Evolutionary conservation across 257 asterid species (phyloP).

Genomic region (Solanum stenotomum): DNA sequence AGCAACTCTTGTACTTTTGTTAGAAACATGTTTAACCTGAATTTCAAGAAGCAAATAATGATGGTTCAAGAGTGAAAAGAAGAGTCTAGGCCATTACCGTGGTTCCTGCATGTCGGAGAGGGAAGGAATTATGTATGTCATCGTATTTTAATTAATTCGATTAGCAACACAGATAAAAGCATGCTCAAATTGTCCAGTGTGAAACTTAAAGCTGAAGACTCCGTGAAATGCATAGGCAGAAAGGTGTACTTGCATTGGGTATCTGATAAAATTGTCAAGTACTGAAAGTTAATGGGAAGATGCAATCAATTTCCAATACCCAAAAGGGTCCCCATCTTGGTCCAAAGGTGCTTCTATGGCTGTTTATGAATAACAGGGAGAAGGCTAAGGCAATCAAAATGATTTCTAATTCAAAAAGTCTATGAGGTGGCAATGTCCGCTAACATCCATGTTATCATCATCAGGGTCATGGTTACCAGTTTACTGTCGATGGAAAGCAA

Average conservation of each 20-base stretch:
- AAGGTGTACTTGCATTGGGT: background rate
- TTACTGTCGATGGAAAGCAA: slow-evolving; percentile 47
- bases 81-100: background rate
- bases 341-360: background rate
- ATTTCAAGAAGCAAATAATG: background rate
- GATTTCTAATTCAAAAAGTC: background rate
- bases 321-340: background rate
- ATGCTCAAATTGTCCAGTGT: background rate
- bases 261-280: background rate
- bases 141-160: background rate
- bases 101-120: background rate
- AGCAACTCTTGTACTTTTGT: background rate
- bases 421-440: background rate
- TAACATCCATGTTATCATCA: background rate
- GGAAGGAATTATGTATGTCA: background rate
- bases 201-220: background rate
- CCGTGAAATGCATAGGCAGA: background rate
- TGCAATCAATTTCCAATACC: background rate
- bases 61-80: background rate
- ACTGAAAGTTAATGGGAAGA: background rate
- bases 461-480: slow-evolving; percentile 85
- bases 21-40: background rate
- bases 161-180: background rate
- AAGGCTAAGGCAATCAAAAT: background rate
- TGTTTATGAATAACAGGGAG: background rate